phyloP scores from a whole-genome alignment of 2,329 filamentous ascomycete genomes.

The Metarhizium anisopliae region DNA sequence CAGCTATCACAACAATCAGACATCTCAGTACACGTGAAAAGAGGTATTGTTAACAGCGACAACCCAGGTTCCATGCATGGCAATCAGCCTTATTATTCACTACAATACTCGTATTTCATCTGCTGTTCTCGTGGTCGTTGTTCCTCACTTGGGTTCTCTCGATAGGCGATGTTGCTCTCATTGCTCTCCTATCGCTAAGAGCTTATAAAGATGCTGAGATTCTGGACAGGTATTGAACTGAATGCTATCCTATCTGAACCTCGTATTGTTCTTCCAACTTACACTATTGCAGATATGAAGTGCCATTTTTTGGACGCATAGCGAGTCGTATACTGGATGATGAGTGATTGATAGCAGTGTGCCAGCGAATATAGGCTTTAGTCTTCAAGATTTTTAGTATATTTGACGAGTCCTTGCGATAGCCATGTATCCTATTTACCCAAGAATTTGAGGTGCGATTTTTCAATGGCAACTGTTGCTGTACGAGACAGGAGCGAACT shows the following conservation, averaged over 20 bases:
- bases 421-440: background rate
- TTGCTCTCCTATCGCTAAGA: conserved; percentile 65
- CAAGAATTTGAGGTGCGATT: too few species aligned
- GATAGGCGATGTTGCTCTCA: conserved; percentile 63
- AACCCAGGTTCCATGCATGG: conserved; percentile 83
- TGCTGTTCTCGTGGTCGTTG: conserved; percentile 77
- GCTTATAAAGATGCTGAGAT: conserved; percentile 78
- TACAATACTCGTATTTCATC: conserved; percentile 63
- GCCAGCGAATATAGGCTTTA: background rate
- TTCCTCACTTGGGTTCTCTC: conserved; percentile 81
- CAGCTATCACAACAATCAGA: background rate
- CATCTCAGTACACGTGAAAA: background rate
- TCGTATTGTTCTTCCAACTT: background rate
- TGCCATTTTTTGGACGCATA: conserved; percentile 76
- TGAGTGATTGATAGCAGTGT: conserved; percentile 37
- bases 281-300: conserved; percentile 54
- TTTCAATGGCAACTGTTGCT: too few species aligned
- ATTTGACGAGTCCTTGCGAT: background rate
- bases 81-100: conserved; percentile 81
- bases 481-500: too few species aligned
- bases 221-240: conserved; percentile 45
- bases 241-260: background rate
- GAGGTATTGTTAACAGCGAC: conserved; percentile 11
- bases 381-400: background rate
- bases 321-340: conserved; percentile 88